Percentiles rank a stretch among this genome's conserved stretches.
Conservation (phyloP, 192 early-diverging fungal species). For the Chytriomyces confervae region DNA sequence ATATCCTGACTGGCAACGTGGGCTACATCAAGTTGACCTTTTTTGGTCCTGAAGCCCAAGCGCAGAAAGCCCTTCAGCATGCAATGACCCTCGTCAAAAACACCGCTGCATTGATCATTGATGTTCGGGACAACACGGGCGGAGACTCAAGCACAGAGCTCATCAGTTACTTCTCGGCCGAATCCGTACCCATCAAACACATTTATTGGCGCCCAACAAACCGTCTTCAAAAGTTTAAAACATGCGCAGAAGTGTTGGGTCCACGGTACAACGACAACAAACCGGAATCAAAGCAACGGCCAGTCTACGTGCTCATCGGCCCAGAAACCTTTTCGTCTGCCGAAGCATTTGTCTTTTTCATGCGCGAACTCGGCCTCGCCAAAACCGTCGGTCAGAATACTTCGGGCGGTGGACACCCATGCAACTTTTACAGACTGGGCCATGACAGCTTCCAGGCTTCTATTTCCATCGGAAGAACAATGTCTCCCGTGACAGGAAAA, state of each 20-base stretch:
- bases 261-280: background rate
- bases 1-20: slow-evolving; percentile 24
- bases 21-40: slow-evolving; percentile 25
- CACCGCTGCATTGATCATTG: slow-evolving; percentile 34
- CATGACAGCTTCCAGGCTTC: slow-evolving; percentile 38
- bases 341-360: slow-evolving; percentile 16
- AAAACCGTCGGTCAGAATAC: slow-evolving; percentile 25
- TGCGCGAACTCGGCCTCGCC: slow-evolving; percentile 21
- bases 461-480: slow-evolving; percentile 28
- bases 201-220: background rate
- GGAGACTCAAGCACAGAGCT: background rate
- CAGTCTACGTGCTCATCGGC: background rate
- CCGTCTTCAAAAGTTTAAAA: background rate
- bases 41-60: background rate
- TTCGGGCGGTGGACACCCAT: slow-evolving; percentile 33
- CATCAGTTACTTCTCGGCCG: background rate
- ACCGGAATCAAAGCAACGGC: background rate
- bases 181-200: background rate
- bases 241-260: background rate
- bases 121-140: background rate
- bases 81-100: slow-evolving; percentile 20
- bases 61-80: background rate
- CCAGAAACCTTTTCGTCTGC: background rate
- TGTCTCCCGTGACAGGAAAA: slow-evolving; percentile 13
- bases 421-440: slow-evolving; percentile 8